These are phyloP conservation scores for Dorcoceras hygrometricum DNA, from an alignment of 257 asterid genomes.

Conservation along the genomic window DNA sequence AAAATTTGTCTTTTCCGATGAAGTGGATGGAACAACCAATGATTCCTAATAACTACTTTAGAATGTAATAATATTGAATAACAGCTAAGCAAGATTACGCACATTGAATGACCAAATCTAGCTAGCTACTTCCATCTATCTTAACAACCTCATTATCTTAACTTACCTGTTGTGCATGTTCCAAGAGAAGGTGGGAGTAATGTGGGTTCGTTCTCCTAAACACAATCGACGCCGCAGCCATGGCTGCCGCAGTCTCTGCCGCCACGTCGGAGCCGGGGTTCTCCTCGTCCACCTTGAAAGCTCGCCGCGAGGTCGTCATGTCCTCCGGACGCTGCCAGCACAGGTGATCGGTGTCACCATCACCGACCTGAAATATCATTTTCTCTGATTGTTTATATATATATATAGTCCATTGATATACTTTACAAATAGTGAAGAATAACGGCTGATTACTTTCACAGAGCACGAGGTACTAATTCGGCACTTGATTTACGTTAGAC, in stretches of 20 bases:
- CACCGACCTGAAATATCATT: slow-evolving; percentile 52
- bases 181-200: slow-evolving; percentile 62
- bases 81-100: slow-evolving; percentile 18
- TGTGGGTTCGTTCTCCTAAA: slow-evolving; percentile 62
- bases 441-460: slow-evolving; percentile 14
- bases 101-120: slow-evolving; percentile 21
- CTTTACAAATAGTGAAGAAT: neutral
- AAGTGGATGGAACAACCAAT: neutral
- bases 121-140: slow-evolving; percentile 10
- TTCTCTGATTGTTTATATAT: neutral
- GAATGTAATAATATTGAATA: neutral
- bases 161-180: slow-evolving; percentile 62
- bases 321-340: slow-evolving; percentile 83
- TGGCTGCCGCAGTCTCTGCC: slow-evolving; percentile 68
- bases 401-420: too few species aligned
- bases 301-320: slow-evolving; percentile 69
- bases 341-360: slow-evolving; percentile 70
- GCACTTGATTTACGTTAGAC: slow-evolving; percentile 13
- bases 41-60: neutral
- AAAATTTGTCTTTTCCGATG: neutral
- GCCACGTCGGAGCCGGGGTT: slow-evolving; percentile 69
- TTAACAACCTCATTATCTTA: slow-evolving; percentile 39
- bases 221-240: slow-evolving; percentile 66
- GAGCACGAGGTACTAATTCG: slow-evolving; percentile 26
- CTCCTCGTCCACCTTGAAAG: slow-evolving; percentile 54